A percentile compares a stretch with the other conserved stretches of the same genome.
phyloP scores from a whole-genome alignment of 495 filamentous ascomycete genomes.

The Pseudotulostoma volvatum region DNA sequence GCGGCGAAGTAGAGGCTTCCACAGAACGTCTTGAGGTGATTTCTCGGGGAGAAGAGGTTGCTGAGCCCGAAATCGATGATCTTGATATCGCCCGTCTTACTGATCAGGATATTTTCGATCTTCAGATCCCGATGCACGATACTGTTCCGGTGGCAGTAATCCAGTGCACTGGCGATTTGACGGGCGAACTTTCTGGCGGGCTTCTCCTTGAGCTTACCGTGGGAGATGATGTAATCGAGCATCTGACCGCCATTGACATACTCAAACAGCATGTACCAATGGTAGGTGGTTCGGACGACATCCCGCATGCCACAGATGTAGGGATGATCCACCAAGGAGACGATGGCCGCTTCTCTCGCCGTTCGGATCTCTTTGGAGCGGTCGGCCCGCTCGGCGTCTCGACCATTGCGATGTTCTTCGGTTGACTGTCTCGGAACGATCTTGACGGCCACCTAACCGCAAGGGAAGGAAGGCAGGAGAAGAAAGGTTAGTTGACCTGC shows the following conservation, averaged over 20 bases:
- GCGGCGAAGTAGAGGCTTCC: constrained; percentile 97
- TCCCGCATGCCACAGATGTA: constrained; percentile 96
- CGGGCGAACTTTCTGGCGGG: constrained; percentile 94
- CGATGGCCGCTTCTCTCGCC: constrained; percentile 90
- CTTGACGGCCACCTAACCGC: constrained; percentile 93
- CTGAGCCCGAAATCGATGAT: constrained; percentile 98
- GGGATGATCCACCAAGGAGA: constrained; percentile 84
- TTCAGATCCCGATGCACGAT: constrained; percentile 97
- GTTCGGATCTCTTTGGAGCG: constrained; percentile 95
- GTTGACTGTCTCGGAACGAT: constrained; percentile 85
- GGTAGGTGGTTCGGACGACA: constrained; percentile 85
- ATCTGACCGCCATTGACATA: constrained; percentile 99
- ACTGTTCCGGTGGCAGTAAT: constrained; percentile 97
- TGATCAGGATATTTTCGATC: constrained; percentile 99
- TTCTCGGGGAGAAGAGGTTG: constrained; percentile 82
- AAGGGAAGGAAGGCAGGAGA: too few relatives aligned
- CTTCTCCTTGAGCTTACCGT: constrained; percentile 95
- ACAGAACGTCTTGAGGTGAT: constrained; percentile 89
- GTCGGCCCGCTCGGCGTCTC: constrained; percentile 75
- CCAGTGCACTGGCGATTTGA: constrained; percentile 94
- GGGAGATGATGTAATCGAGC: constrained; percentile 99
- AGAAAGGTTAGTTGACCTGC: too few relatives aligned
- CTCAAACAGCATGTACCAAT: constrained; percentile 99
- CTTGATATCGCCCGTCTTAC: constrained; percentile 97
- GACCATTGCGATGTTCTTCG: constrained; percentile 65